Evolutionary conservation across 202 grass and related monocot species (phyloP).

Genomic region (Setaria viridis): DNA sequence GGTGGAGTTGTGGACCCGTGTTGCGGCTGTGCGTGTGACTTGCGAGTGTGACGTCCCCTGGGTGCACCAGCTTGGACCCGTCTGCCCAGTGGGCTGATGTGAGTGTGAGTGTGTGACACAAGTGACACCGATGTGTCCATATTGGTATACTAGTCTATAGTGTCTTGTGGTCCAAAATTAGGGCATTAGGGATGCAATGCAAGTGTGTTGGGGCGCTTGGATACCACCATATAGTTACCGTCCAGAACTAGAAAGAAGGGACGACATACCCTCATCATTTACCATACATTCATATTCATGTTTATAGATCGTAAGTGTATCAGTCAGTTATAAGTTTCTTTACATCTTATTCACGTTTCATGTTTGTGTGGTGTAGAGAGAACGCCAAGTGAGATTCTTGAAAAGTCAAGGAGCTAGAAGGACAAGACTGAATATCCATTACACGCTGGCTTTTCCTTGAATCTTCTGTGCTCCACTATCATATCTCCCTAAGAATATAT

Average conservation of each 20-base stretch:
- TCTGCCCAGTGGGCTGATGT: not conserved
- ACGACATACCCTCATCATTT: no score
- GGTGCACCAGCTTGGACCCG: not conserved
- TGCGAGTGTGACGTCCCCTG: not conserved
- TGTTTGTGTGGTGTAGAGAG: not conserved
- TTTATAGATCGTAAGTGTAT: no score
- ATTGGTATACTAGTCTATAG: not conserved
- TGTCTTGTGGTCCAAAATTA: not conserved
- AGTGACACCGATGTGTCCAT: not conserved
- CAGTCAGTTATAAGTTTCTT: no score
- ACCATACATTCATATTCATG: no score
- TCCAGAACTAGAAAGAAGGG: no score
- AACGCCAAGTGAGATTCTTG: not conserved
- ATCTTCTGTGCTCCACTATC: not conserved
- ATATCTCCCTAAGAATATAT: not conserved
- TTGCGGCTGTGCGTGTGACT: not conserved
- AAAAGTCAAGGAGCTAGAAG: not conserved
- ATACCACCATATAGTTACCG: no score
- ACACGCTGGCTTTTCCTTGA: not conserved
- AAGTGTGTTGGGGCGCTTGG: not conserved
- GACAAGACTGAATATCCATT: not conserved
- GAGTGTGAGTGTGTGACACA: not conserved
- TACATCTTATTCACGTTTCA: not conserved
- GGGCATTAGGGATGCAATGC: not conserved
- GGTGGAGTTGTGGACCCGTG: not conserved